Evolutionary conservation across 306 rosid species (phyloP).

Genomic region (peach (Prunus persica)): DNA sequence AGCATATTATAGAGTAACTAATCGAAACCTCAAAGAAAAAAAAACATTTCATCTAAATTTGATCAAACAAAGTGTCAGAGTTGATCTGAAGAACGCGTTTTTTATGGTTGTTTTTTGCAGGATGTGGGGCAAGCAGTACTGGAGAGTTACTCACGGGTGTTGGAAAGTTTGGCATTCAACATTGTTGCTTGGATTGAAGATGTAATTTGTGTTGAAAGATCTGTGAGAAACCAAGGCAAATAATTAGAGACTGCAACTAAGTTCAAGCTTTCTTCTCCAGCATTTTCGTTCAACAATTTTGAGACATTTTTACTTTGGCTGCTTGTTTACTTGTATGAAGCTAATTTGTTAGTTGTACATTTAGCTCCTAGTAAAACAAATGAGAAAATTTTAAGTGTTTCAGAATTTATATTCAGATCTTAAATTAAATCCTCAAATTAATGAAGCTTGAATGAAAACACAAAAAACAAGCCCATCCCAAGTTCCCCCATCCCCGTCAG

Average conservation of each 20-base stretch:
- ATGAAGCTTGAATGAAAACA: not conserved
- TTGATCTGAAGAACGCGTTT: not conserved
- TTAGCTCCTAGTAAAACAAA: not conserved
- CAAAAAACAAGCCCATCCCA: not conserved
- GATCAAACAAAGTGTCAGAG: too few relatives aligned
- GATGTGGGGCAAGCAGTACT: constrained; percentile 48
- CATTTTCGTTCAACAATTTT: not conserved
- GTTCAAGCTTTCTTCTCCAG: constrained; percentile 14
- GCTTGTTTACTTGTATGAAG: constrained; percentile 1
- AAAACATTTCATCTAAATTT: too few relatives aligned
- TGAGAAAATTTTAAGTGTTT: not conserved
- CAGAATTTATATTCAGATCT: not conserved
- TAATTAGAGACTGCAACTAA: constrained; percentile 4
- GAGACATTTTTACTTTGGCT: constrained; percentile 1
- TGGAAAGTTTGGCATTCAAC: constrained; percentile 43
- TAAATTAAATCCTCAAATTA: not conserved
- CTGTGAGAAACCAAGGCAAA: constrained; percentile 19
- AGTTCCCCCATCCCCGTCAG: not conserved
- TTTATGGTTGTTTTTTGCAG: not conserved
- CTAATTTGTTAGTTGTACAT: constrained; percentile 1
- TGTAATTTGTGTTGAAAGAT: constrained; percentile 35
- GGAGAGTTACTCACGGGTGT: constrained; percentile 50
- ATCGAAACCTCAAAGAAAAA: too few relatives aligned
- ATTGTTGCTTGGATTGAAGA: constrained; percentile 42
- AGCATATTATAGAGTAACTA: too few relatives aligned